These are phyloP conservation scores for Pseudogymnoascus sp. DNA, from an alignment of 2,329 filamentous ascomycete genomes.

Conservation along the genomic window DNA sequence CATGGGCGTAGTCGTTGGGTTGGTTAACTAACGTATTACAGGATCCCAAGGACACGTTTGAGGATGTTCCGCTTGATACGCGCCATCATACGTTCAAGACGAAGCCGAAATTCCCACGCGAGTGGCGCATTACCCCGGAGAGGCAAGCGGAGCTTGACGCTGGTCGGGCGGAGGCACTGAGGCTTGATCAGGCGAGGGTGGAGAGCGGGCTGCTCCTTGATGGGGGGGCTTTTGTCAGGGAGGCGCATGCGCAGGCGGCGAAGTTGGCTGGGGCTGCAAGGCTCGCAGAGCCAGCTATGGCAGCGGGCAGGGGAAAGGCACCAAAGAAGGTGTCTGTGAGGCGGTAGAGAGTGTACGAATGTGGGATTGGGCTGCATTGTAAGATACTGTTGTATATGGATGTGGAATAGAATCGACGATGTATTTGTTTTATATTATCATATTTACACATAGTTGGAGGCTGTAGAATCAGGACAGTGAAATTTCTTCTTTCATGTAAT, in stretches of 20 bases:
- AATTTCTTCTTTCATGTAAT: background rate
- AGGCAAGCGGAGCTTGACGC: constrained; percentile 59
- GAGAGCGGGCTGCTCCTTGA: constrained; percentile 52
- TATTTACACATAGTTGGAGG: background rate
- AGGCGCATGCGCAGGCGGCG: constrained; percentile 26
- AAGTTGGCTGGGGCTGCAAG: constrained; percentile 8
- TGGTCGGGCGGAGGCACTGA: constrained; percentile 44
- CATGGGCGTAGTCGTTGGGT: background rate
- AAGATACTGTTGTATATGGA: constrained; percentile 4
- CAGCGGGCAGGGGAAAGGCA: constrained; percentile 17
- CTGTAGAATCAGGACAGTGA: background rate
- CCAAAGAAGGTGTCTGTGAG: constrained; percentile 22
- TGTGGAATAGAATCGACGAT: constrained; percentile 2
- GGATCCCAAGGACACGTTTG: constrained; percentile 73
- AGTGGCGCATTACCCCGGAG: constrained; percentile 73
- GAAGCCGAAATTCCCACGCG: constrained; percentile 66
- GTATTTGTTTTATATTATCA: constrained; percentile 2
- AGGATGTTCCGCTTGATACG: constrained; percentile 82
- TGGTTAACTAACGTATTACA: constrained; percentile 27
- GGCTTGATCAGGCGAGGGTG: constrained; percentile 48
- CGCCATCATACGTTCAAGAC: constrained; percentile 70
- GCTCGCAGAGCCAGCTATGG: constrained; percentile 24
- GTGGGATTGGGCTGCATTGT: constrained; percentile 1
- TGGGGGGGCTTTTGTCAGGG: constrained; percentile 44
- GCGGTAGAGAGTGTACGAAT: constrained; percentile 14